These are phyloP conservation scores for Mycocentrospora acerina DNA, from an alignment of 2,329 filamentous ascomycete genomes.

Conservation along the genomic window DNA sequence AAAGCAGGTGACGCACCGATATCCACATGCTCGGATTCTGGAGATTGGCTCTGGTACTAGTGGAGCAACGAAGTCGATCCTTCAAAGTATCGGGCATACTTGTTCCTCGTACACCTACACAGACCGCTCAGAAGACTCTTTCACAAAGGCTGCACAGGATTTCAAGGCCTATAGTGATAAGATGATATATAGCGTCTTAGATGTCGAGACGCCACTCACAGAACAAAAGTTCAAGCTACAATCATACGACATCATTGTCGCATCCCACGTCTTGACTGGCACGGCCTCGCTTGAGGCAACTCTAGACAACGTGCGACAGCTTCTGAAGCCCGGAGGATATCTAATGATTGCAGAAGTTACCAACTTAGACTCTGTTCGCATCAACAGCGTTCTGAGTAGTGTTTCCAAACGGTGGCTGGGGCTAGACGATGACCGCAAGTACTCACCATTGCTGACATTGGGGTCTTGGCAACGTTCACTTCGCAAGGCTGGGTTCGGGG, in stretches of 20 bases:
- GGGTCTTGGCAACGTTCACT: too few relatives aligned
- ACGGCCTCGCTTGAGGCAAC: slow-evolving; percentile 8
- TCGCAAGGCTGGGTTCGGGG: too few relatives aligned
- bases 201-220: slow-evolving; percentile 7
- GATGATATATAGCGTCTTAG: slow-evolving; percentile 9
- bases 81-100: slow-evolving; percentile 1
- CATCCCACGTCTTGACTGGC: slow-evolving; percentile 16
- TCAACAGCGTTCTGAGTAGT: too few relatives aligned
- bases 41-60: slow-evolving; percentile 9
- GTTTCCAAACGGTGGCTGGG: too few relatives aligned
- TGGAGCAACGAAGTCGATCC: slow-evolving; percentile 6
- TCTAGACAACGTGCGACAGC: slow-evolving; percentile 9
- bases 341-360: slow-evolving; percentile 38
- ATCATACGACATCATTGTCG: slow-evolving; percentile 21
- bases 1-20: slow-evolving; percentile 1
- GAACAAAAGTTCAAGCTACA: slow-evolving; percentile 12
- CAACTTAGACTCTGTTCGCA: slow-evolving; percentile 3
- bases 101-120: slow-evolving; percentile 18
- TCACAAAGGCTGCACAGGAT: not conserved
- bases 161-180: slow-evolving; percentile 2
- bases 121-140: slow-evolving; percentile 8
- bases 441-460: too few relatives aligned
- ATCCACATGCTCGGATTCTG: slow-evolving; percentile 4
- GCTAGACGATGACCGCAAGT: too few relatives aligned
- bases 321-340: slow-evolving; percentile 46